Evolutionary conservation across 2,329 filamentous ascomycete species (phyloP).

Genomic region (Trichoderma harzianum): DNA sequence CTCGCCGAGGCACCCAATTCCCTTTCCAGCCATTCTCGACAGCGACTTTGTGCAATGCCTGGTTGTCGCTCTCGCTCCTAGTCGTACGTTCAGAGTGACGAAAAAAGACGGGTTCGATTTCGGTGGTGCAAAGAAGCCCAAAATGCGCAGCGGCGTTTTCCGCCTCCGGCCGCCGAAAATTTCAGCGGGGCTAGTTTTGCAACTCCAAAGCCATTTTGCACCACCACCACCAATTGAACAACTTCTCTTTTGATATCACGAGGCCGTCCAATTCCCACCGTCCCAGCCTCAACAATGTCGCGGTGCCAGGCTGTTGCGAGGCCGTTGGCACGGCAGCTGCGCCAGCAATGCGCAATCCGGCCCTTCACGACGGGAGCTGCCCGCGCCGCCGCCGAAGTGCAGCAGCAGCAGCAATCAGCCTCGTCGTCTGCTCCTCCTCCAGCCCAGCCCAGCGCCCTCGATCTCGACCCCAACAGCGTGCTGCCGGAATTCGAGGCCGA

Average conservation of each 20-base stretch:
- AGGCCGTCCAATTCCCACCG: neutral
- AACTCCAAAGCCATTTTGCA: conserved; percentile 26
- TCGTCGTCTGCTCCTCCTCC: too few species aligned
- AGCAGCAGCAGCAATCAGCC: conserved; percentile 20
- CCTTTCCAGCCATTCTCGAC: conserved; percentile 36
- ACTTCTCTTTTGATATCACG: neutral
- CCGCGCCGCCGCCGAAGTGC: conserved; percentile 29
- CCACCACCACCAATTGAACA: conserved; percentile 15
- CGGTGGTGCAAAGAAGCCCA: neutral
- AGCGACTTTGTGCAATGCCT: conserved; percentile 17
- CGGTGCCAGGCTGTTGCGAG: conserved; percentile 56
- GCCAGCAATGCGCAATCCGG: conserved; percentile 37
- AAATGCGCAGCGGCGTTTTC: conserved; percentile 22
- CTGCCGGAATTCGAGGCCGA: conserved; percentile 56
- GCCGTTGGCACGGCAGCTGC: conserved; percentile 54
- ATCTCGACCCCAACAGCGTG: conserved; percentile 67
- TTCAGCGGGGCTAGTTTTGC: conserved; percentile 28
- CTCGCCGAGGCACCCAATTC: conserved; percentile 50
- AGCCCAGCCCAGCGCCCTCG: conserved; percentile 34
- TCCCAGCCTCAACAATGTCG: conserved; percentile 44
- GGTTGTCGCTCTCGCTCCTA: too few species aligned
- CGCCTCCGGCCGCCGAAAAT: conserved; percentile 23
- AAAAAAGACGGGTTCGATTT: neutral
- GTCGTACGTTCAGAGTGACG: neutral
- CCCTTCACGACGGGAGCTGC: conserved; percentile 36